Evolutionary conservation across 805 yeast species (phyloP), one percentile per base, ranked within the genome.

Genomic region (Hanseniaspora mollemarum): DNA sequence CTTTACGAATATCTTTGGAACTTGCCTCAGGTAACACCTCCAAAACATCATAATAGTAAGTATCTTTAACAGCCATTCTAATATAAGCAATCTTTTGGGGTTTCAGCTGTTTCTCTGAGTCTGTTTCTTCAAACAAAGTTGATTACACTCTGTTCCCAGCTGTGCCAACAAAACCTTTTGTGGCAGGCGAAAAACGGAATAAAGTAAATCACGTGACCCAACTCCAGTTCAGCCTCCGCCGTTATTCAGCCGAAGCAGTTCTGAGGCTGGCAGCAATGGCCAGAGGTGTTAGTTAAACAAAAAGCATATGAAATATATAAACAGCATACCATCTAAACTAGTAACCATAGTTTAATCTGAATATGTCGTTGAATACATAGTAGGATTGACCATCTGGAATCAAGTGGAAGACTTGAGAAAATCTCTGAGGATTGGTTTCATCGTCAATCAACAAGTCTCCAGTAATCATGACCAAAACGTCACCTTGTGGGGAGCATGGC

Each of bases 391-490:
- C 86, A 54, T 92, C 98, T 57, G 95, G 96, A 56, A 87, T 81
- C 71, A 92, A 78, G 67, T 92, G 97, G 80, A 92, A 92, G 43
- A 87, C 95, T 72, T 92, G 98, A 29, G 97, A 86, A 71, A 88
- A 92, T 71, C 95, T 81, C 70, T 90, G 96, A 52, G 96, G 79
- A 68, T 87, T 87, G 65, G 81, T 84, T 73, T 92, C 97, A 56
- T 90, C 97, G 66, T 92, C 98, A 56, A 74, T 70, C 60, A 87
- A 70, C 58, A 92, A 76, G 68, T 86, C 96, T 56, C 98, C 98
- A 51, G 98, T 92, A 60, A 92, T 96, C 92, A 92, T 82, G 49
- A 90, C 97, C 60, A 92, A 74, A 51, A 92, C 94, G 65, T 90
- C 96, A 55, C 92, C 90, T 60, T 73, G 77, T 53, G 94, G 86